A percentile compares a stretch with the other conserved stretches of the same genome.
These are phyloP conservation scores for Aspergillus wentii DNA, from an alignment of 495 filamentous ascomycete genomes.

Conservation along the genomic window DNA sequence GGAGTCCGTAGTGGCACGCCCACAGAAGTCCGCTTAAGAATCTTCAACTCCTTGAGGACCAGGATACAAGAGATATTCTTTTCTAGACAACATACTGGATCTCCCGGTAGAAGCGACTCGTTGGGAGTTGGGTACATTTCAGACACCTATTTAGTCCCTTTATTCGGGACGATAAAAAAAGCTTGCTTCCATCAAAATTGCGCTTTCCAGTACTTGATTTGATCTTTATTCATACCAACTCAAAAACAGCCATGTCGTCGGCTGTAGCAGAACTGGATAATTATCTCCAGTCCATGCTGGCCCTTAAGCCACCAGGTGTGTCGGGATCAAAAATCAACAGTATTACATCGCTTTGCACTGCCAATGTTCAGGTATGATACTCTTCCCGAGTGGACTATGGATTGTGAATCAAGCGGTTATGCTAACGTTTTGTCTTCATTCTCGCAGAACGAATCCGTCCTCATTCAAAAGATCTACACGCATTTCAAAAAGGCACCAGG, in stretches of 20 bases:
- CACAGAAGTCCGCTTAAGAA: slow-evolving; percentile 23
- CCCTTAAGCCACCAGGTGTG: slow-evolving; percentile 87
- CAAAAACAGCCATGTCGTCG: slow-evolving; percentile 59
- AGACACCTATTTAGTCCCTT: slow-evolving; percentile 8
- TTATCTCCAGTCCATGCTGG: slow-evolving; percentile 84
- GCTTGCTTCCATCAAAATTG: slow-evolving; percentile 8
- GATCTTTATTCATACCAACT: slow-evolving; percentile 5
- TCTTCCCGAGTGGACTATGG: slow-evolving; percentile 12
- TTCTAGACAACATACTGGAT: slow-evolving; percentile 14
- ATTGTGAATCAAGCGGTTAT: neutral
- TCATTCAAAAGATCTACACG: slow-evolving; percentile 93
- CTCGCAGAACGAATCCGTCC: slow-evolving; percentile 82
- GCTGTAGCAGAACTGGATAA: slow-evolving; percentile 87
- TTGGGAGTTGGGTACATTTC: slow-evolving; percentile 8
- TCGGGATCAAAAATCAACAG: slow-evolving; percentile 83
- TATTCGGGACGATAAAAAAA: slow-evolving; percentile 12
- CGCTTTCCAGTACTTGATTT: slow-evolving; percentile 11
- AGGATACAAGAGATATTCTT: slow-evolving; percentile 7
- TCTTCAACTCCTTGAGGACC: slow-evolving; percentile 4
- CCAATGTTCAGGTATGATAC: slow-evolving; percentile 85
- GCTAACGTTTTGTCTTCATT: slow-evolving; percentile 28
- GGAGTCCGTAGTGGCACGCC: slow-evolving; percentile 42
- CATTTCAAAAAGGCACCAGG: slow-evolving; percentile 94
- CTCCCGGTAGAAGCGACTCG: slow-evolving; percentile 20
- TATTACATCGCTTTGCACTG: slow-evolving; percentile 79